Conservation (phyloP, 2,329 filamentous ascomycete genomes). For the Penicillium capsulatum region DNA sequence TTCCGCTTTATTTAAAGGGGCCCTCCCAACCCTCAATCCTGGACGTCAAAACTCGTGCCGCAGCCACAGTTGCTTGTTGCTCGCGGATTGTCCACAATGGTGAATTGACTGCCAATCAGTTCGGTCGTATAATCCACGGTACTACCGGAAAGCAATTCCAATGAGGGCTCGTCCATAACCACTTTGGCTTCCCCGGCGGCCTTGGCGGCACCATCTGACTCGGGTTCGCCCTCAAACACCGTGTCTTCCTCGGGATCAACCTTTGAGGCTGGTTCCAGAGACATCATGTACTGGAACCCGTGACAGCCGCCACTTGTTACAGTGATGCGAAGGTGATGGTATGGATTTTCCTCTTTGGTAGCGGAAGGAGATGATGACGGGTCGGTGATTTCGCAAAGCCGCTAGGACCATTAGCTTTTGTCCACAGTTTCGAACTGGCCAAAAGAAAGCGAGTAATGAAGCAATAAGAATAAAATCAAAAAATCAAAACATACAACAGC, state of each 20-base stretch:
- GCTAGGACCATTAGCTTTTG: slow-evolving; percentile 39
- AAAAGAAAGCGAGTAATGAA: slow-evolving; percentile 1
- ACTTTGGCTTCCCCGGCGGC: slow-evolving; percentile 65
- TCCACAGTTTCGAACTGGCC: neutral
- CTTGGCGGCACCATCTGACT: slow-evolving; percentile 21
- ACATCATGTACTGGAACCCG: slow-evolving; percentile 97
- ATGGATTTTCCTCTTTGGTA: slow-evolving; percentile 57
- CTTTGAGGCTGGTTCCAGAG: slow-evolving; percentile 58
- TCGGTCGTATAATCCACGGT: slow-evolving; percentile 97
- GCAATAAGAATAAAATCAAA: slow-evolving; percentile 14
- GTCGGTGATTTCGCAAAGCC: slow-evolving; percentile 70
- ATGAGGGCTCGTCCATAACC: slow-evolving; percentile 78
- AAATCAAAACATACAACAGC: slow-evolving; percentile 42
- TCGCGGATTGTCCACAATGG: slow-evolving; percentile 87
- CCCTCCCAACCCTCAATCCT: slow-evolving; percentile 3
- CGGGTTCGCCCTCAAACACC: slow-evolving; percentile 66
- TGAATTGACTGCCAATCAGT: slow-evolving; percentile 91
- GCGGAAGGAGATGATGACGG: slow-evolving; percentile 39
- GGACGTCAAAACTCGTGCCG: slow-evolving; percentile 73
- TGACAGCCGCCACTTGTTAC: slow-evolving; percentile 95
- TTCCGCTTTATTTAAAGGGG: too few relatives aligned
- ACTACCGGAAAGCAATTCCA: slow-evolving; percentile 86
- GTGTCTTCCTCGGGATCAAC: slow-evolving; percentile 75
- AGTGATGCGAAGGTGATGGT: slow-evolving; percentile 81
- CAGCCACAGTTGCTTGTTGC: slow-evolving; percentile 95